phyloP scores from a whole-genome alignment of 2,329 filamentous ascomycete species.

The Torrubiellomyces zombiae region DNA sequence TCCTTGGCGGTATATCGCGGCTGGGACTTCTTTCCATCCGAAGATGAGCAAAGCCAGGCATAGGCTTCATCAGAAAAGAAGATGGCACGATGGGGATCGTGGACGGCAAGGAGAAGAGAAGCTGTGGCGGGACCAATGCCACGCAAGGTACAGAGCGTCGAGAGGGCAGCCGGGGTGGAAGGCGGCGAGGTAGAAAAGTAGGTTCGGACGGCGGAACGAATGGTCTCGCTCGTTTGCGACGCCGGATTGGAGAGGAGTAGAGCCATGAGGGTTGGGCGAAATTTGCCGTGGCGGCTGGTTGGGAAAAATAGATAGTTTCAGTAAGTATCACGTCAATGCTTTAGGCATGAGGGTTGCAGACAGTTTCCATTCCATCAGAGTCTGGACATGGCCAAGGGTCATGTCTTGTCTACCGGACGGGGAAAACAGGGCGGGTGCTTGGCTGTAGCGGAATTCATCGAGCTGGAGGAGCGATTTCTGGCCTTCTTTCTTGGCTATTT shows the following conservation, averaged over 20 bases:
- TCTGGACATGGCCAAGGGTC: slow-evolving; percentile 38
- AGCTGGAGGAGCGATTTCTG: slow-evolving; percentile 37
- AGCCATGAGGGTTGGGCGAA: slow-evolving; percentile 42
- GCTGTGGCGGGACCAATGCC: slow-evolving; percentile 70
- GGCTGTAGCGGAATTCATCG: slow-evolving; percentile 41
- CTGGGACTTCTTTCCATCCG: slow-evolving; percentile 26
- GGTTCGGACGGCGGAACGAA: slow-evolving; percentile 31
- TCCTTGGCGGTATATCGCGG: slow-evolving; percentile 59
- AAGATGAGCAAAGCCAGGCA: slow-evolving; percentile 51
- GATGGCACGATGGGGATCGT: slow-evolving; percentile 39
- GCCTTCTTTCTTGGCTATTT: slow-evolving; percentile 30
- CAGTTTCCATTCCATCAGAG: slow-evolving; percentile 56
- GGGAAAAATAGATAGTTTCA: neutral
- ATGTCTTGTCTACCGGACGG: slow-evolving; percentile 22
- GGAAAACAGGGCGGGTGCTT: slow-evolving; percentile 31
- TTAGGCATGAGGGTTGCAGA: slow-evolving; percentile 12
- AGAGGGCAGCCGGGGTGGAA: slow-evolving; percentile 24
- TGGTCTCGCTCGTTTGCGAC: slow-evolving; percentile 26
- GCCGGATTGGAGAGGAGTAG: slow-evolving; percentile 45
- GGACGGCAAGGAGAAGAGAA: slow-evolving; percentile 52
- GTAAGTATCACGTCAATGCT: neutral
- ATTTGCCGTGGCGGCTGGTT: slow-evolving; percentile 41
- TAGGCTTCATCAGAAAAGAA: slow-evolving; percentile 75
- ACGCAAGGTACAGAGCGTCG: slow-evolving; percentile 40
- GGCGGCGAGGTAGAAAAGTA: slow-evolving; percentile 25